Evolutionary conservation across 306 rosid genomes (phyloP).

Genomic region (Hippophae gyantsensis): DNA sequence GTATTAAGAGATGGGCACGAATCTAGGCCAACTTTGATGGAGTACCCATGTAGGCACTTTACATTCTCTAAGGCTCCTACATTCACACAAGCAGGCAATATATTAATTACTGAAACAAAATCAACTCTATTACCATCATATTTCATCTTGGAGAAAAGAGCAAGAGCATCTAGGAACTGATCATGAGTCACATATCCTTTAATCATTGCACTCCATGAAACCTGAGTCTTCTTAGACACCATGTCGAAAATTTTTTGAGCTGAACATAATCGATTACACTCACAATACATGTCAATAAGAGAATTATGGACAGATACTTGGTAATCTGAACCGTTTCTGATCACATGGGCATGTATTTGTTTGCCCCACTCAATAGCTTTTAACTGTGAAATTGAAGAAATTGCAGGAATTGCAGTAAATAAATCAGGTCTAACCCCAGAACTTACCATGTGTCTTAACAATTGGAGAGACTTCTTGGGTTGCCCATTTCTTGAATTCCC

Average conservation of each 20-base stretch:
- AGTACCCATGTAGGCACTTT: constrained; percentile 54
- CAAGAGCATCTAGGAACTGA: constrained; percentile 37
- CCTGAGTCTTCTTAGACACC: constrained; percentile 37
- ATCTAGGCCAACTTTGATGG: constrained; percentile 44
- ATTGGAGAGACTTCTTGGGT: constrained; percentile 35
- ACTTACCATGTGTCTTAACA: constrained; percentile 43
- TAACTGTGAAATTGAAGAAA: constrained; percentile 47
- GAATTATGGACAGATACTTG: constrained; percentile 59
- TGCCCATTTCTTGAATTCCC: constrained; percentile 32
- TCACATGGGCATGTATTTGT: constrained; percentile 57
- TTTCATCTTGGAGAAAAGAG: constrained; percentile 48
- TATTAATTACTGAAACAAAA: constrained; percentile 47
- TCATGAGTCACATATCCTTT: constrained; percentile 50
- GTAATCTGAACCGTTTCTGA: constrained; percentile 53
- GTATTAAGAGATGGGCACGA: constrained; percentile 50
- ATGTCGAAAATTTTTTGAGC: constrained; percentile 35
- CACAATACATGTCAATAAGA: constrained; percentile 62
- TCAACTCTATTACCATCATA: constrained; percentile 38
- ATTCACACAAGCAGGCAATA: constrained; percentile 61
- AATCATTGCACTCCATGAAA: constrained; percentile 74
- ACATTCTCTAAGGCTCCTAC: constrained; percentile 63
- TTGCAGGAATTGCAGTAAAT: constrained; percentile 55
- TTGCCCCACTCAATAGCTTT: constrained; percentile 40
- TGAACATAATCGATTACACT: constrained; percentile 25
- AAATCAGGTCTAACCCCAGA: constrained; percentile 54